phyloP scores from a whole-genome alignment of 495 filamentous ascomycete species.

The Aspergillus nidulans region DNA sequence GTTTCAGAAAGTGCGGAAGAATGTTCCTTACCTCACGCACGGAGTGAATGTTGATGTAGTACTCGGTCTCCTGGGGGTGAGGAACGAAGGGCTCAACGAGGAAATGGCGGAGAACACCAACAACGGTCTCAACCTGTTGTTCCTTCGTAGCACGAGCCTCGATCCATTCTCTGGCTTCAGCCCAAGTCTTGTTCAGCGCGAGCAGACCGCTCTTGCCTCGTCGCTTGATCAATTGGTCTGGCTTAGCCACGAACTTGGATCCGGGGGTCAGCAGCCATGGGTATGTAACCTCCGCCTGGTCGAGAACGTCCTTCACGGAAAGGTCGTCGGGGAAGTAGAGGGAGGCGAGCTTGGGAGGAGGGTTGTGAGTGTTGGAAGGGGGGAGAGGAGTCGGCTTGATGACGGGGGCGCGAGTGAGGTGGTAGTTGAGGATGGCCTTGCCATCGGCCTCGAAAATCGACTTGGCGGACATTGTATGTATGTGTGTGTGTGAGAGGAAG shows the following conservation, averaged over 20 bases:
- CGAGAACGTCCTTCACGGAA: conserved; percentile 75
- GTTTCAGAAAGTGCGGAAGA: not conserved
- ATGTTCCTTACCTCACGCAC: conserved; percentile 72
- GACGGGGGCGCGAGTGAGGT: conserved; percentile 95
- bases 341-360: conserved; percentile 82
- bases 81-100: conserved; percentile 98
- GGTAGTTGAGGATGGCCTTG: conserved; percentile 99
- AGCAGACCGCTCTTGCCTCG: conserved; percentile 97
- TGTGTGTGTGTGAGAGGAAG: conserved; percentile 22
- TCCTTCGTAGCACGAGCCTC: conserved; percentile 84
- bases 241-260: conserved; percentile 96
- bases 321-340: conserved; percentile 90
- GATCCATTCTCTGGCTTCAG: conserved; percentile 89
- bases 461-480: conserved; percentile 85
- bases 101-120: conserved; percentile 87
- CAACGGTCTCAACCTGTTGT: conserved; percentile 86
- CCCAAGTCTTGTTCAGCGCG: conserved; percentile 95
- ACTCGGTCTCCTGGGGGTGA: conserved; percentile 87
- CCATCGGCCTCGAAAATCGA: conserved; percentile 97
- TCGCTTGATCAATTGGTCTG: conserved; percentile 99
- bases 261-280: conserved; percentile 82
- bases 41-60: conserved; percentile 98
- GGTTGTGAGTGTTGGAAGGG: conserved; percentile 79
- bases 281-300: conserved; percentile 92
- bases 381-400: conserved; percentile 98